Evolutionary conservation across 2,329 filamentous ascomycete species (phyloP), one percentile per base, ranked within the genome.

Genomic region (Fusarium falciforme): DNA sequence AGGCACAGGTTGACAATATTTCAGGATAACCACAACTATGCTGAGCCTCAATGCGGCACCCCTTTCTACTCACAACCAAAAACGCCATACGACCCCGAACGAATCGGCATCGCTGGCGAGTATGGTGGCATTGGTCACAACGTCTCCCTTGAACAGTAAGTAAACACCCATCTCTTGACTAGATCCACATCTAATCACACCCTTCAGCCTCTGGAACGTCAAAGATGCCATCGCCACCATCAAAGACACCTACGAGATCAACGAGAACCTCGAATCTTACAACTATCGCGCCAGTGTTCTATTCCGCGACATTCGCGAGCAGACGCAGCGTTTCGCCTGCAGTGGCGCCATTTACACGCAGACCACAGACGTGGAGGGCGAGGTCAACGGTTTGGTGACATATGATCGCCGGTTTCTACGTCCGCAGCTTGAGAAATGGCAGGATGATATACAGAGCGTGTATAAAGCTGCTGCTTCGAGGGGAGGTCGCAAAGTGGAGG

Each of bases 311-410:
- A 85, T 93, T 5, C 86, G 87, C 40, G 88, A 91, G 64, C 86
- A 92, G 77, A 88, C 93, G 35, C 85, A 89, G 67, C 82, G 81
- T 12, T 93, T 86, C 65, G 85, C 89, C 0, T 94, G 92, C 81
- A 92, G 89, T 36, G 92, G 89, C 0, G 92, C 88, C 12, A 88
- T 94, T 0, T 94, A 91, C 87, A 94, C 92, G 1, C 92, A 94
- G 83, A 94, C 92, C 0, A 93, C 90, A 0, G 92, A 94, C 75
- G 92, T 94, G 0, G 92, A 94, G 79, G 92, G 92, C 6, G 92
- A 94, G 79, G 90, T 94, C 10, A 94, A 94, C 74, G 92, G 92
- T 0, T 83, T 94, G 66, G 80, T 93, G 74, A 93, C 91, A 0
- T 93, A 93, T 75, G 92, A 94, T 79, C 88, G 92, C 1, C 84